Percentiles rank a stretch among this genome's conserved stretches.
These are phyloP conservation scores for Tubosaeta brunneosetosa DNA, from an alignment of 768 basidiomycete genomes.

Conservation along the genomic window DNA sequence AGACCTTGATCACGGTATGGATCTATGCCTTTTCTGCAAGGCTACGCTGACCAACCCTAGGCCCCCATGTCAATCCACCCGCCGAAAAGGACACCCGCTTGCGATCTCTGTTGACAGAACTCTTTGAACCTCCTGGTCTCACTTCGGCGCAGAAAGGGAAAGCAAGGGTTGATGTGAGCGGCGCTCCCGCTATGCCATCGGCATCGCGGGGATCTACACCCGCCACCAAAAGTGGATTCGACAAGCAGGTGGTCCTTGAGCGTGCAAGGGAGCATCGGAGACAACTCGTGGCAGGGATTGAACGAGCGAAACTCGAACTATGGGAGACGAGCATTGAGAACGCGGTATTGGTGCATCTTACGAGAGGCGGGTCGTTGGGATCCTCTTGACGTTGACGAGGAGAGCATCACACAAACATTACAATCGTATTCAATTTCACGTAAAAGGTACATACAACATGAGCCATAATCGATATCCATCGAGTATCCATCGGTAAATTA, in stretches of 20 bases:
- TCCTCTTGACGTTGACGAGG: background rate
- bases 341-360: constrained; percentile 52
- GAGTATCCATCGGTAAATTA: constrained; percentile 1
- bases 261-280: constrained; percentile 51
- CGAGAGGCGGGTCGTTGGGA: constrained; percentile 27
- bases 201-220: constrained; percentile 2
- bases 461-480: background rate
- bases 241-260: constrained; percentile 43
- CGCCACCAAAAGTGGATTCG: constrained; percentile 6
- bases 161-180: background rate
- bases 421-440: constrained; percentile 15
- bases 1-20: constrained; percentile 8
- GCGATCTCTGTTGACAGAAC: background rate
- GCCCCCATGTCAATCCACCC: background rate
- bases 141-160: constrained; percentile 17
- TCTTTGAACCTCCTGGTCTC: background rate
- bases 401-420: background rate
- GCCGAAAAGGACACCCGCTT: background rate
- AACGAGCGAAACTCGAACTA: constrained; percentile 57
- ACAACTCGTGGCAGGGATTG: constrained; percentile 51
- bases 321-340: constrained; percentile 74
- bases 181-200: background rate
- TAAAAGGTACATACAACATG: constrained; percentile 20
- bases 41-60: constrained; percentile 11
- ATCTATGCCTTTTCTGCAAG: background rate